Percentiles rank a stretch among this genome's conserved stretches.
Conservation (phyloP, 176 grass and related monocot genomes). For the Elaeis guineensis region DNA sequence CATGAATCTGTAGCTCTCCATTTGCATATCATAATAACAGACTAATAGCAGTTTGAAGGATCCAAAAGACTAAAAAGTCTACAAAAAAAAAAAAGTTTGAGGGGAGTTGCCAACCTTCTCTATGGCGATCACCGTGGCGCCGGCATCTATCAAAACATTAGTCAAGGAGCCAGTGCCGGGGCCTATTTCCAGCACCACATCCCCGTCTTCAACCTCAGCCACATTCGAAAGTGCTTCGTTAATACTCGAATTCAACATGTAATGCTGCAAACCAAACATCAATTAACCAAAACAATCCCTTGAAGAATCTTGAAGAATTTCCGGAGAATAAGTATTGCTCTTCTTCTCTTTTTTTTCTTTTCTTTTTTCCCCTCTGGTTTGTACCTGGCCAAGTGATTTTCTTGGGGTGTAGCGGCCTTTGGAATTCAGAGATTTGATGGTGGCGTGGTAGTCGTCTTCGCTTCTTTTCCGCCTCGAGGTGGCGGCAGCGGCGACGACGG, state of each 20-base stretch:
- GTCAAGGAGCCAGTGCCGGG: slow-evolving; percentile 84
- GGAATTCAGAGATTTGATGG: slow-evolving; percentile 74
- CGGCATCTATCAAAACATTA: slow-evolving; percentile 49
- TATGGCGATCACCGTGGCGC: slow-evolving; percentile 64
- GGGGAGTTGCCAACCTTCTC: slow-evolving; percentile 48
- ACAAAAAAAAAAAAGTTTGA: no score
- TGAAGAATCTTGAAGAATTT: background rate
- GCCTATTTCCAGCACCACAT: slow-evolving; percentile 88
- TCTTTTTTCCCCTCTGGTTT: no score
- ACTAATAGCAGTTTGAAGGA: no score
- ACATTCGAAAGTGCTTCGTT: slow-evolving; percentile 61
- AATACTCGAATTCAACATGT: slow-evolving; percentile 69
- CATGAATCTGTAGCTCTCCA: no score
- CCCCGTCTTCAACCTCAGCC: slow-evolving; percentile 52
- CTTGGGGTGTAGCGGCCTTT: slow-evolving; percentile 57
- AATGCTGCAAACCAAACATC: slow-evolving; percentile 38
- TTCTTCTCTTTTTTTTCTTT: background rate
- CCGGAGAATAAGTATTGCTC: background rate
- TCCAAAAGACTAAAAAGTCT: no score
- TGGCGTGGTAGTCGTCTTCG: slow-evolving; percentile 68
- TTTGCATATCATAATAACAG: no score
- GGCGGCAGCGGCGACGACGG: slow-evolving; percentile 8
- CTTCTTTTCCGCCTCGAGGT: background rate
- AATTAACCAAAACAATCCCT: background rate
- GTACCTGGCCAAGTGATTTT: slow-evolving; percentile 89